Base-by-base conservation (phyloP, 306 rosid species). In the Argentina anserina region DNA sequence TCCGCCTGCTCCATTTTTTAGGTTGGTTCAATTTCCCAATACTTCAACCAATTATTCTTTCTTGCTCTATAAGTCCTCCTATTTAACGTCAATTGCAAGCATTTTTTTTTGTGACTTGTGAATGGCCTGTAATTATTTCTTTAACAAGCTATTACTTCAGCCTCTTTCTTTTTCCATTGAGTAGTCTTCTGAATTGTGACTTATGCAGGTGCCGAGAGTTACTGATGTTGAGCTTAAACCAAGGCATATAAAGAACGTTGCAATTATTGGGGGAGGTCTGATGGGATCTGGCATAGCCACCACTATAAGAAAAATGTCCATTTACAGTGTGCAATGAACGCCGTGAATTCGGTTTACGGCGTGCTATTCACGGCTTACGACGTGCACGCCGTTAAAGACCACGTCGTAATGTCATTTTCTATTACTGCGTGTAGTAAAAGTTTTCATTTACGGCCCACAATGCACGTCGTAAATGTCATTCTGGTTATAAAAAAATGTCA, bases 221-320 rank as follows among this genome's bases (percentile, higher is more conserved):
- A 87, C 97, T 52, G 93, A 90, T 86, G 59, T 84, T 80, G 99
- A 97, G 68, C 96, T 91, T 50, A 88, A 86, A 85, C 97, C 99
- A 61, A 90, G 97, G 83, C 84, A 76, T 69, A 78, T 94, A 78
- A 90, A 84, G 89, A 91, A 94, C 75, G 92, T 84, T 74, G 99
- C 97, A 72, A 83, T 94, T 75, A 83, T 91, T 64, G 99, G 99
- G 49, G 99, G 99, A 84, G 99, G 99, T 87, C 78, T 94, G 73
- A 94, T 94, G 99, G 99, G 99, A 79, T 91, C 99, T 72, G 99
- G 99, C 83, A 94, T 91, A 74, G 96, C 96, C 67, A 91, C 99
- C 13, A n/a, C n/a, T n/a, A n/a, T n/a, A n/a, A n/a, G n/a, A n/a
- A n/a, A n/a, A n/a, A n/a, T n/a, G n/a, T n/a, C n/a, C n/a, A n/a